phyloP scores from a whole-genome alignment of 192 early-diverging fungal species.

The Kickxella alabastrina region DNA sequence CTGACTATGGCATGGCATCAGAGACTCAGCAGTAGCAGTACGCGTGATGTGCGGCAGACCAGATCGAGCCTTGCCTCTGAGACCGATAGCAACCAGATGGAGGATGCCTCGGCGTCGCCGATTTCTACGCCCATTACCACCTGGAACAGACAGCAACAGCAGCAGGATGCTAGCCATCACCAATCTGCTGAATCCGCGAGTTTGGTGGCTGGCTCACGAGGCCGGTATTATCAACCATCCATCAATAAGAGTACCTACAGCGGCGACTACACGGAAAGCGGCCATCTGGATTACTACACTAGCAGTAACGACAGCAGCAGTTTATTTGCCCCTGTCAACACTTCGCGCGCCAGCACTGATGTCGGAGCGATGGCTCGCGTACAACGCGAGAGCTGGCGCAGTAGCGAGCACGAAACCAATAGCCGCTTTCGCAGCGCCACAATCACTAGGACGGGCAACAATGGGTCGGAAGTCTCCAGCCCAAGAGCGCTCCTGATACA shows the following conservation, averaged over 20 bases:
- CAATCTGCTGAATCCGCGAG: too few relatives aligned
- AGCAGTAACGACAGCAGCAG: conserved; percentile 9
- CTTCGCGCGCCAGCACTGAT: conserved; percentile 7
- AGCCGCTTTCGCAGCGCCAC: not conserved
- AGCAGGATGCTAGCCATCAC: not conserved
- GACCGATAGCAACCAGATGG: not conserved
- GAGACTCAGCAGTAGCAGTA: conserved; percentile 5
- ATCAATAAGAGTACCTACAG: too few relatives aligned
- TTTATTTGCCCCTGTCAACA: conserved; percentile 34
- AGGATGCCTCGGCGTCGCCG: conserved; percentile 10
- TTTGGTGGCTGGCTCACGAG: not conserved
- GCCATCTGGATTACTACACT: not conserved
- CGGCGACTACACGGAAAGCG: too few relatives aligned
- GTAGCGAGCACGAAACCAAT: conserved; percentile 1
- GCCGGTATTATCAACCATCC: too few relatives aligned
- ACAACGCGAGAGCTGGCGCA: conserved; percentile 3
- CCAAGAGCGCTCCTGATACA: not conserved
- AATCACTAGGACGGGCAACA: conserved; percentile 2
- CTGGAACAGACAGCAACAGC: conserved; percentile 2
- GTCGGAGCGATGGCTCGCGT: not conserved
- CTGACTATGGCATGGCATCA: conserved; percentile 41
- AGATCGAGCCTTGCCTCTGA: conserved; percentile 20
- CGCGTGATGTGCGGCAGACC: conserved; percentile 5
- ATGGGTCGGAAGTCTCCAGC: conserved; percentile 1
- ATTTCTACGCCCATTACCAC: conserved; percentile 19